phyloP scores from a whole-genome alignment of 1,139 yeast genomes.

The Taphrina sp. region DNA sequence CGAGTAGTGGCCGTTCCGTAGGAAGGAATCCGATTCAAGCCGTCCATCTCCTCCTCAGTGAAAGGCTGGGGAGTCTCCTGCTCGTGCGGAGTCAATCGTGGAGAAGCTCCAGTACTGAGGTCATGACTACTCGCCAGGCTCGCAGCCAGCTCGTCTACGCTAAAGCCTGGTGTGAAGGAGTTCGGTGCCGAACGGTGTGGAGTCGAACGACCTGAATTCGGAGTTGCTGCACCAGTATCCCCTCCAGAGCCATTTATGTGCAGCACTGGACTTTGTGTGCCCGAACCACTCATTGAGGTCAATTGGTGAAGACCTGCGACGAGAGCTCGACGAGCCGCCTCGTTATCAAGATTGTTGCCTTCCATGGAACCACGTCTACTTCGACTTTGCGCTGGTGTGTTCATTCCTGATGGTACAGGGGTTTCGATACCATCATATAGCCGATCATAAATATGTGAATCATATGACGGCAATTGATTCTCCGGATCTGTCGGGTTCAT shows the following conservation, averaged over 20 bases:
- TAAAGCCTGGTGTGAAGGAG: slow-evolving; percentile 19
- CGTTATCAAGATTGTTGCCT: slow-evolving; percentile 16
- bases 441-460: slow-evolving; percentile 78
- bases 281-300: slow-evolving; percentile 11
- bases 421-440: slow-evolving; percentile 73
- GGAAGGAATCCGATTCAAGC: slow-evolving; percentile 19
- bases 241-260: slow-evolving; percentile 1
- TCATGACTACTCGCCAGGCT: neutral
- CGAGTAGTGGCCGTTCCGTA: slow-evolving; percentile 28
- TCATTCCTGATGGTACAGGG: slow-evolving; percentile 56
- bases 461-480: slow-evolving; percentile 88
- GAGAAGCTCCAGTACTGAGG: neutral
- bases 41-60: slow-evolving; percentile 19
- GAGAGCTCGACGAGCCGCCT: slow-evolving; percentile 27
- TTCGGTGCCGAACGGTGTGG: slow-evolving; percentile 28
- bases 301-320: slow-evolving; percentile 26
- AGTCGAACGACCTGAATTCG: slow-evolving; percentile 19
- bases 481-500: slow-evolving; percentile 41
- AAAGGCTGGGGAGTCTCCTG: slow-evolving; percentile 18
- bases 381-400: slow-evolving; percentile 47
- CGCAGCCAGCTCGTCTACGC: slow-evolving; percentile 15
- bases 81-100: slow-evolving; percentile 6
- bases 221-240: slow-evolving; percentile 26
- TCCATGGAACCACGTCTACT: slow-evolving; percentile 44
- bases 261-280: neutral